phyloP scores from a whole-genome alignment of 345 rosid species.

The Punica granatum region DNA sequence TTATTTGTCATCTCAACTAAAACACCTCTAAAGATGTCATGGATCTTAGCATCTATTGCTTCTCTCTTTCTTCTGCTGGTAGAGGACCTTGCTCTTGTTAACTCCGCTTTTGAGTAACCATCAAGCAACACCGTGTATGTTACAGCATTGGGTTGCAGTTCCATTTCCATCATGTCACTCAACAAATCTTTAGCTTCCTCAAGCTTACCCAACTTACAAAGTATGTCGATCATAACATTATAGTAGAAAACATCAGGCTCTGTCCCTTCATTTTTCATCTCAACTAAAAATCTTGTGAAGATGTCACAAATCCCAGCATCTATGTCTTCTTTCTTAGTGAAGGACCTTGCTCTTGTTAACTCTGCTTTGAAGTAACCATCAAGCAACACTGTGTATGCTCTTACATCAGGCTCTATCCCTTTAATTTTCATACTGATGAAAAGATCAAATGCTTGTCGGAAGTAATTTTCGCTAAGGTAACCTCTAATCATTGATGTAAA shows the following conservation, averaged over 20 bases:
- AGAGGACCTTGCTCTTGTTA: constrained; percentile 9
- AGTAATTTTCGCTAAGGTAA: constrained; percentile 39
- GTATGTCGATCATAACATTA: constrained; percentile 52
- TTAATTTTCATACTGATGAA: constrained; percentile 48
- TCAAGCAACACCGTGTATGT: constrained; percentile 56
- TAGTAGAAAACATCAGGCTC: constrained; percentile 45
- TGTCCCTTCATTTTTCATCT: constrained; percentile 29
- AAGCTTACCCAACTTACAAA: constrained; percentile 42
- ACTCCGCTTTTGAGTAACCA: constrained; percentile 22
- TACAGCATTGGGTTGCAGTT: constrained; percentile 52
- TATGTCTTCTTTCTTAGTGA: constrained; percentile 10
- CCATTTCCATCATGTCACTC: constrained; percentile 41
- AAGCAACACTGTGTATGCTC: constrained; percentile 55
- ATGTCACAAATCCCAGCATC: constrained; percentile 1
- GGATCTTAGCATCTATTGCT: background rate
- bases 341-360: constrained; percentile 8
- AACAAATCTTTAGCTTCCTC: constrained; percentile 31
- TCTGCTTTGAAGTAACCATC: constrained; percentile 26
- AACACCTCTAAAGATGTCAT: constrained; percentile 19
- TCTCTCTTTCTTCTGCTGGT: constrained; percentile 15
- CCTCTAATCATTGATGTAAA: constrained; percentile 62
- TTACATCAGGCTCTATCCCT: constrained; percentile 56
- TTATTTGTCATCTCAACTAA: constrained; percentile 30
- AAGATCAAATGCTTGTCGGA: constrained; percentile 35
- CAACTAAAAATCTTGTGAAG: constrained; percentile 25